Base-by-base conservation (phyloP, 2,329 filamentous ascomycete genomes). In the Penicillium sp. region DNA sequence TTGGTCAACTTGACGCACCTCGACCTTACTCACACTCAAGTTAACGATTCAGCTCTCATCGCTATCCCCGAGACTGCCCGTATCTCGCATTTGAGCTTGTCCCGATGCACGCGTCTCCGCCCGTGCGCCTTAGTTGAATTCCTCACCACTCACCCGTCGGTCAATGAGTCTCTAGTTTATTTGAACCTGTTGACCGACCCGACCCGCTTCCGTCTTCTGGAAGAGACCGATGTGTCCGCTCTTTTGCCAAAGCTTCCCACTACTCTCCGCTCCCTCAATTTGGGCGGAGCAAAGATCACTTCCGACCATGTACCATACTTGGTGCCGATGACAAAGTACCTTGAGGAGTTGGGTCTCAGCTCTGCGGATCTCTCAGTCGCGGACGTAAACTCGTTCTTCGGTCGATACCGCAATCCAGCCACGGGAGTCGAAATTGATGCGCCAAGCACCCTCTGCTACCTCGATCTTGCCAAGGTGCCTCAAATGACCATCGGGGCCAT, bases 321-420 rank as follows among this genome's bases (percentile, higher is more conserved):
- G 26, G 77, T 84, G 3, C 83, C 83, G 6, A 77, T 92, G 46
- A 84, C 86, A 33, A 88, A 88, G 69, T 84, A 88, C 63, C 77
- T 93, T 12, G 89, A 93, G 70, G 90, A 93, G 72, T 79, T 94
- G 19, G 86, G 88, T 6, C 73, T 93, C 14, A 88, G 88, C 38
- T 85, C 87, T 30, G 77, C 79, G 6, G 82, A 88, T 38, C 75
- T 93, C 45, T 81, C 82, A 12, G 78, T 89, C 42, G 72, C 76
- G 50, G 87, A 91, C 60, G 79, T 92, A 56, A 85, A 88, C 67
- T 75, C 78, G 12, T 80, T 80, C n/a, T 86, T 90, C 62, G 77
- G 80, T 10, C 69, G 65, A 7, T 61, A 63, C 30, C 63, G 70
- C 42, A 56, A 72, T 30, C 48, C 69, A 11, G 61, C 65, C 7